Base-by-base conservation (phyloP, 163 green algal genomes). In the Trebouxia gelatinosa region DNA sequence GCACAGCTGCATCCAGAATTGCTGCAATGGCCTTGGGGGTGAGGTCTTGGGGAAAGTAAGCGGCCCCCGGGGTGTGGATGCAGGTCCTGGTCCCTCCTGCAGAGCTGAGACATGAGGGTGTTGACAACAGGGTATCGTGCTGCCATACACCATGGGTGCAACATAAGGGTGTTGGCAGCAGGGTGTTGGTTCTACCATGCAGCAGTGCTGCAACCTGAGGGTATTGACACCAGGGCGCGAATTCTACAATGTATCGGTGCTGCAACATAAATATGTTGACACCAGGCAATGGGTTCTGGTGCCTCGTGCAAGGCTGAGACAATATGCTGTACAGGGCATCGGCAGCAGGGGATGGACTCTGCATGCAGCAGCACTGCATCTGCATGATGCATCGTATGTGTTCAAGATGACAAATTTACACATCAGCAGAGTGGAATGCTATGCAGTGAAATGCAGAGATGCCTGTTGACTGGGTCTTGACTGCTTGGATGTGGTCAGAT, bases 21-120 rank as follows among this genome's bases (percentile, higher is more conserved):
- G 54, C 50, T 0, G 50, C 54, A 1, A 89, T 46, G 21, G 86
- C 58, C 7, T 80, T 51, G 0, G 51, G 17, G 5, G 72, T 84
- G 65, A 97, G 81, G 70, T 96, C 91, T 7, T 80, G 76, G 0
- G 87, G 87, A 6, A 17, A 1, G 51, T 95, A 81, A 0, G 89
- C 77, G 5, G 87, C 87, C 4, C 91, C 86, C 6, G 95, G 94
- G 3, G 95, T 98, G 84, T 99, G 95, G 65, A 99, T 98, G 88
- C 95, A 99, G 9, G 92, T 97, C 38, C 94, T 85, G 1, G 93
- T 97, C 80, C 88, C 88, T 34, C 91, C 91, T 95, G 87, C 75
- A 76, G n/a, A 65, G 50, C 40, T 74, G 16, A 38, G 65, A 28
- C 35, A n/a, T n/a, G n/a, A n/a, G n/a, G n/a, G n/a, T n/a, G 37